Percentiles rank a stretch among this genome's conserved stretches.
Conservation (phyloP, 352 stramenopile genomes). For the Phytophthora ramorum region DNA sequence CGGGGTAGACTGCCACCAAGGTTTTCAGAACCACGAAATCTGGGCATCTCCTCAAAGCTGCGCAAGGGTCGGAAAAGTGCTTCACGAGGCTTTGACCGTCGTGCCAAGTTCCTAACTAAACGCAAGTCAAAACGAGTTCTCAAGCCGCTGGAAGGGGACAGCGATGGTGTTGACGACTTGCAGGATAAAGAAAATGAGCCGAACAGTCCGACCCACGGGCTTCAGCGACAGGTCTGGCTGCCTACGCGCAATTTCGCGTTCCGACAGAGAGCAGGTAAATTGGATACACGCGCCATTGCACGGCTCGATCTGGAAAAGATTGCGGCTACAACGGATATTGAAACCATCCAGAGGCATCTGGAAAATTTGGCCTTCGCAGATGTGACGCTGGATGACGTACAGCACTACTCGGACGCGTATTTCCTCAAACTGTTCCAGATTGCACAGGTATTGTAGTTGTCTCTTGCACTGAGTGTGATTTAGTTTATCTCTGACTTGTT, state of each 20-base stretch:
- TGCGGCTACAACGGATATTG: conserved; percentile 77
- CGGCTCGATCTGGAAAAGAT: conserved; percentile 77
- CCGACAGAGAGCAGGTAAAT: conserved; percentile 72
- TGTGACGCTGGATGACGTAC: conserved; percentile 82
- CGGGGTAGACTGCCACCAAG: conserved; percentile 1
- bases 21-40: conserved; percentile 3
- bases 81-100: conserved; percentile 31
- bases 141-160: conserved; percentile 1
- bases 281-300: conserved; percentile 77
- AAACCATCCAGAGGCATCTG: conserved; percentile 74
- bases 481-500: background rate
- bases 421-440: conserved; percentile 91
- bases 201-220: conserved; percentile 10
- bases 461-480: background rate
- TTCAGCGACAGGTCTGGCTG: conserved; percentile 65
- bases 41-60: background rate
- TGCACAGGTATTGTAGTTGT: conserved; percentile 53
- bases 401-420: conserved; percentile 87
- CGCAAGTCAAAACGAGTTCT: conserved; percentile 15
- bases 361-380: conserved; percentile 87
- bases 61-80: conserved; percentile 12
- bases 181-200: conserved; percentile 27
- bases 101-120: conserved; percentile 34
- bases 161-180: conserved; percentile 18
- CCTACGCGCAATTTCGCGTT: conserved; percentile 80